Evolutionary conservation across 2,329 filamentous ascomycete species (phyloP), one percentile per base, ranked within the genome.

Genomic region (Remersonia thermophila): DNA sequence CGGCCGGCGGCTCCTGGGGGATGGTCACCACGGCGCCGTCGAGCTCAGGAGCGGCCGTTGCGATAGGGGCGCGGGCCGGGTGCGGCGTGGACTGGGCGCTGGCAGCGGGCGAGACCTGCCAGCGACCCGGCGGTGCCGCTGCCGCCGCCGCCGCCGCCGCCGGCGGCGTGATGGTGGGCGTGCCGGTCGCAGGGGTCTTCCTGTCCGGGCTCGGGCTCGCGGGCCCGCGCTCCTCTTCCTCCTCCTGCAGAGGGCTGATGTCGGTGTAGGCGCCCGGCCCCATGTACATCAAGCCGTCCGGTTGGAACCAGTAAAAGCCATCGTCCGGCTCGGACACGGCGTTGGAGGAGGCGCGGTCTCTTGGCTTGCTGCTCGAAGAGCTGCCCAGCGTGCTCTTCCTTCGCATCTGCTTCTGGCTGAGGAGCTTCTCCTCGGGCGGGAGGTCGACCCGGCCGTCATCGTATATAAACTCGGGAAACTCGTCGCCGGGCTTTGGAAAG

Each of bases 401-500:
- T 36, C 56, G 62, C 18, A 65, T 40, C 49, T 71, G 65, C 45
- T 66, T 63, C 45, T 71, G 66, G 44, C 66, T 69, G 45, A 66
- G 66, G 13, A 71, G 60, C 35, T 56, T 60, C 47, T 72, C 68
- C 44, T 72, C 67, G n/a, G 69, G 69, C 0, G 62, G 58, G 1
- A 72, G 55, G 17, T 56, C 55, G 2, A 60, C 57, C 1, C 49
- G 53, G 0, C 61, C 57, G 3, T 51, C 48, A 13, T 56, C 54
- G 33, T 55, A 56, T 41, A 68, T 48, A 45, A 61, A 69, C 46
- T 71, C 65, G 32, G 71, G 69, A 35, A 68, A 76, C 54, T 75
- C 71, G 47, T 76, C 71, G 43, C 71, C 71, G 4, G 66, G 62
- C 30, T 61, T 61, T 5, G 71, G 71, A 43, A 74, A 76, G 40